These are phyloP conservation scores for Erigeron philadelphicus DNA, from an alignment of 140 eudicot species.

Conservation along the genomic window DNA sequence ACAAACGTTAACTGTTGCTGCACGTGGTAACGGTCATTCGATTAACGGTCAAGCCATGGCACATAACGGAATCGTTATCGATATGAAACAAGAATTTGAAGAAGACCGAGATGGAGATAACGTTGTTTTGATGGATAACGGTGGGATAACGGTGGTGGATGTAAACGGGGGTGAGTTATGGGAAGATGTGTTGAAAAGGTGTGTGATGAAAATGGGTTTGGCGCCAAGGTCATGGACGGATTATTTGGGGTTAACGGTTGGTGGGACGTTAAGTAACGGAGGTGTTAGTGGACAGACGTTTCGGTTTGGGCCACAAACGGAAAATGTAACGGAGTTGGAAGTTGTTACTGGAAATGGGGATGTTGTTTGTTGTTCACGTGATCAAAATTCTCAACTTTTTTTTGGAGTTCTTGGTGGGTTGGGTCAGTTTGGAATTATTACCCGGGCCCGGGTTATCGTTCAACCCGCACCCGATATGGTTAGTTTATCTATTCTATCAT, in stretches of 20 bases:
- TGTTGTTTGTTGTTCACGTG: conserved; percentile 41
- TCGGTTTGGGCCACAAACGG: conserved; percentile 74
- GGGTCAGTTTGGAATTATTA: conserved; percentile 86
- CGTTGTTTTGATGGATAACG: conserved; percentile 17
- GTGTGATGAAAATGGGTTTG: conserved; percentile 49
- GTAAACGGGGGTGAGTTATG: conserved; percentile 85
- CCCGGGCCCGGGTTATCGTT: conserved; percentile 70
- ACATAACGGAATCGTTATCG: conserved; percentile 56
- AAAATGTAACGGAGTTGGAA: conserved; percentile 73
- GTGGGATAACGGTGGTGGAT: conserved; percentile 29
- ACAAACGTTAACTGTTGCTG: conserved; percentile 59
- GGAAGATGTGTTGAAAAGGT: conserved; percentile 69
- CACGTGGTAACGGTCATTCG: conserved; percentile 92
- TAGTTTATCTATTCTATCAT: not conserved
- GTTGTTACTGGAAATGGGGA: conserved; percentile 89
- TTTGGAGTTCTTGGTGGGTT: conserved; percentile 84
- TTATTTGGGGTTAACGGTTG: conserved; percentile 78
- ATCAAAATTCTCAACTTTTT: conserved; percentile 49
- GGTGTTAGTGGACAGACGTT: conserved; percentile 94
- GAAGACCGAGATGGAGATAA: too few species aligned
- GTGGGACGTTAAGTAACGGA: conserved; percentile 87
- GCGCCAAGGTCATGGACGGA: conserved; percentile 96
- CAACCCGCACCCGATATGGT: conserved; percentile 90
- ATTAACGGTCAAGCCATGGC: conserved; percentile 91
- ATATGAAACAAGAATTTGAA: conserved; percentile 36